Percentiles rank a stretch among this genome's conserved stretches.
phyloP scores from a whole-genome alignment of 2,329 filamentous ascomycete genomes.

The Magnaporthales sp. region DNA sequence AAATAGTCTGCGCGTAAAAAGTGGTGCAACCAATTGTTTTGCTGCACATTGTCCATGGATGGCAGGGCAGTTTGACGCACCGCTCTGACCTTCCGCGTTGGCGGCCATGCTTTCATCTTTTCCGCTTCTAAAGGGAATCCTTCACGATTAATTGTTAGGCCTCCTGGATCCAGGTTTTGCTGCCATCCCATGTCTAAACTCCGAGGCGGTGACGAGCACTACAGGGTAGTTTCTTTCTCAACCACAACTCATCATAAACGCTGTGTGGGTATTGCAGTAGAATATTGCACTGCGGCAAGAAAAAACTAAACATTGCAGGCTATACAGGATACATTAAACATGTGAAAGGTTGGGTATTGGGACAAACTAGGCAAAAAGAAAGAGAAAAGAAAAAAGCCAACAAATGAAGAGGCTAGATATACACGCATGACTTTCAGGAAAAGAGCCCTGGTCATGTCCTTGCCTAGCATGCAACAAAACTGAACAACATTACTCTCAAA shows the following conservation, averaged over 20 bases:
- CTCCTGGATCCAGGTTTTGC: neutral
- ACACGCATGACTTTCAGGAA: neutral
- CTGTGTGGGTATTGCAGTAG: too few relatives aligned
- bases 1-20: neutral
- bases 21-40: neutral
- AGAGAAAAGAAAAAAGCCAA: conserved; percentile 3
- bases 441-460: neutral
- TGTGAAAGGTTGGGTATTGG: neutral
- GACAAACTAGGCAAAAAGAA: conserved; percentile 5
- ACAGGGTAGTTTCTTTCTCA: too few relatives aligned
- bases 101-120: neutral
- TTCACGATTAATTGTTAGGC: neutral
- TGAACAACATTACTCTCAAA: neutral
- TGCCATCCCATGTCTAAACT: neutral
- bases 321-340: neutral
- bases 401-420: neutral
- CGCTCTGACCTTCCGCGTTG: neutral
- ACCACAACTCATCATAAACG: too few relatives aligned
- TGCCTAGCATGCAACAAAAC: neutral
- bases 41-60: neutral
- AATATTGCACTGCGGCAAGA: neutral
- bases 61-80: neutral
- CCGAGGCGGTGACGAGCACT: too few relatives aligned
- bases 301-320: neutral
- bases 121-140: neutral